Base-by-base conservation (phyloP, 176 grass and related monocot species). In the Triticum dicoccoides region DNA sequence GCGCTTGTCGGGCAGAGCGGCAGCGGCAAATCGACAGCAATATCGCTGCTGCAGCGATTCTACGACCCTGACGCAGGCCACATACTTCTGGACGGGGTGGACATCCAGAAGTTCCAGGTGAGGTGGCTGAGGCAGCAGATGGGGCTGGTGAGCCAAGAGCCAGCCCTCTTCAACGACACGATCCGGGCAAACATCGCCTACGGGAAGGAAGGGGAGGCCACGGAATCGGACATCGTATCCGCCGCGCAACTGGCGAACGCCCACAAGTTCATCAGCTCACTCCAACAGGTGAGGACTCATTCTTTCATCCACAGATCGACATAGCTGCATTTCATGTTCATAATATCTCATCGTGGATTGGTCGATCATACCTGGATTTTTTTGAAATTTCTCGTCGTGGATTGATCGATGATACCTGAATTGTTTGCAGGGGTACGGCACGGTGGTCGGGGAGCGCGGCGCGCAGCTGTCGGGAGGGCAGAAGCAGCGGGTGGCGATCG, bases 121-220 rank as follows among this genome's bases (percentile, higher is more conserved):
- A 94, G 87, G 78, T 99, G 97, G 97, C 62, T 97, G 42, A 97
- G 97, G 82, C 94, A 91, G 83, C 94, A 99, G 85, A 99, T 97
- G 97, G 97, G 97, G 6, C 81, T 99, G 44, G 97, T 99, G 66
- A 97, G 97, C 70, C 97, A 99, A 91, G 97, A 99, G 80, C 97
- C 97, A 11, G 87, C 92, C 70, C 81, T 99, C 27, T 99, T 99
- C 79, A 99, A 96, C 14, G 94, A 96, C 8, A 94, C 97, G 1
- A 94, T 99, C 85, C 87, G 89, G 47, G 80, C 90, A 39, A 99
- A 99, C 73, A 97, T 99, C 76, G 97, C 94, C 41, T 99, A 99
- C 56, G 97, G 97, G 12, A 99, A 99, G 75, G 94, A 97, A 63
- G 97, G 92, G 65, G 56, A 81, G 18, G 94, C 97, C 52, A 91